Conservation (phyloP, 805 yeast genomes). For the Metschnikowia bowlesiae region DNA sequence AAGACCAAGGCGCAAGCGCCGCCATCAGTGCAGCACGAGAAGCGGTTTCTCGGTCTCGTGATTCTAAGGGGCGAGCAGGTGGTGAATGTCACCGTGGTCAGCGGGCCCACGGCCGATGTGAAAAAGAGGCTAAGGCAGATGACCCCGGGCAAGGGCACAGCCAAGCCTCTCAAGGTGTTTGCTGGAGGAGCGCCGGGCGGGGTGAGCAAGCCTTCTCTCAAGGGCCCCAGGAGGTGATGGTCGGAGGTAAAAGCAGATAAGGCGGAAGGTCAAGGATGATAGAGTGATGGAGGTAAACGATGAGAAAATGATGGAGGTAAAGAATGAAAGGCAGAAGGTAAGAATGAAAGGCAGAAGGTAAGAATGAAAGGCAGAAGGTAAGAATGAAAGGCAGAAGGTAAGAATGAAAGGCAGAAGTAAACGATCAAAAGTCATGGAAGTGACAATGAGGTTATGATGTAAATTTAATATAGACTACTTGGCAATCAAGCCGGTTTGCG, state of each 20-base stretch:
- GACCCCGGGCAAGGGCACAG: slow-evolving; percentile 22
- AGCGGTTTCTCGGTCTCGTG: slow-evolving; percentile 72
- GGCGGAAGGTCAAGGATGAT: not conserved
- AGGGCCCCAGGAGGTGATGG: slow-evolving; percentile 19
- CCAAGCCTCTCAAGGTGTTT: slow-evolving; percentile 35
- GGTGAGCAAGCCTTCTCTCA: slow-evolving; percentile 19
- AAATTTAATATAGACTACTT: too few relatives aligned
- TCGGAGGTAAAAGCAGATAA: not conserved
- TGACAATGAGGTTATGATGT: too few relatives aligned
- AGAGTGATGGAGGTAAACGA: not conserved
- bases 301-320: too few relatives aligned
- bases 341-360: too few relatives aligned
- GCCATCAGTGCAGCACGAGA: slow-evolving; percentile 53
- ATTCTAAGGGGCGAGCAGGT: slow-evolving; percentile 87
- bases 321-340: too few relatives aligned
- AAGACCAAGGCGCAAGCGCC: slow-evolving; percentile 20
- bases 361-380: too few relatives aligned
- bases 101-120: slow-evolving; percentile 49
- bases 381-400: too few relatives aligned
- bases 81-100: slow-evolving; percentile 64
- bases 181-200: slow-evolving; percentile 9
- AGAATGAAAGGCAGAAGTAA: too few relatives aligned
- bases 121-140: slow-evolving; percentile 26
- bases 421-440: too few relatives aligned
- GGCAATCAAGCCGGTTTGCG: too few relatives aligned